A percentile compares a stretch with the other conserved stretches of the same genome.
Conservation (phyloP, 352 stramenopile genomes). For the Phytophthora megakarya region DNA sequence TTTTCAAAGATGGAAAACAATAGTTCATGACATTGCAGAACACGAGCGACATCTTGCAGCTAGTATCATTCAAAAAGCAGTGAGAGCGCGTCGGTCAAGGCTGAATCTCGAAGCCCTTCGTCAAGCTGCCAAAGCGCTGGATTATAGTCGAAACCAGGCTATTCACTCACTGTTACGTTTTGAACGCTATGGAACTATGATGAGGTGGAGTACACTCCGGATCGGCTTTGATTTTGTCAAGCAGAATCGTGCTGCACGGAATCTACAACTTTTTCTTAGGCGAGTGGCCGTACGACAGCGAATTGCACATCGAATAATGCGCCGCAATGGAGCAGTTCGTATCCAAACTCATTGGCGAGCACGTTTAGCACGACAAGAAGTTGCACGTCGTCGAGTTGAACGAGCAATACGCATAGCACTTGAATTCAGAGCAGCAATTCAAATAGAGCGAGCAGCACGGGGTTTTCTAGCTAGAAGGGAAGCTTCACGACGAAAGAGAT, state of each 20-base stretch:
- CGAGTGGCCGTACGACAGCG: constrained; percentile 39
- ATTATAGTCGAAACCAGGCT: constrained; percentile 45
- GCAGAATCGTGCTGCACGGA: constrained; percentile 50
- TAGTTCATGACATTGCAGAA: constrained; percentile 6
- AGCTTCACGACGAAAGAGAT: constrained; percentile 11
- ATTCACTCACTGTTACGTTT: constrained; percentile 61
- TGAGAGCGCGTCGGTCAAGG: constrained; percentile 43
- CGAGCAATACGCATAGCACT: constrained; percentile 11
- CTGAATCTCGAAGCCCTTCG: constrained; percentile 42
- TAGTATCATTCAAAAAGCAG: constrained; percentile 48
- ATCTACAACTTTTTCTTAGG: constrained; percentile 59
- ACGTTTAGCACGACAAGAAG: constrained; percentile 29
- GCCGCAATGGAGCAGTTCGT: constrained; percentile 28
- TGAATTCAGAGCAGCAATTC: constrained; percentile 28
- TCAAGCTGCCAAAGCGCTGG: constrained; percentile 43
- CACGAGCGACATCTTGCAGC: constrained; percentile 43
- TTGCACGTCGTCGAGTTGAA: constrained; percentile 12
- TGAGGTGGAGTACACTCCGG: constrained; percentile 62
- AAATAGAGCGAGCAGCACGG: constrained; percentile 38
- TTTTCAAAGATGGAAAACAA: constrained; percentile 42
- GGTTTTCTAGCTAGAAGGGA: constrained; percentile 33
- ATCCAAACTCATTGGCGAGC: constrained; percentile 49
- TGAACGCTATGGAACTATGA: constrained; percentile 54
- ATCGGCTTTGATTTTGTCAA: constrained; percentile 60
- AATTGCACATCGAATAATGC: constrained; percentile 25